Evolutionary conservation across 768 basidiomycete genomes (phyloP), one percentile per base, ranked within the genome.

Genomic region (Nidularia sp.): DNA sequence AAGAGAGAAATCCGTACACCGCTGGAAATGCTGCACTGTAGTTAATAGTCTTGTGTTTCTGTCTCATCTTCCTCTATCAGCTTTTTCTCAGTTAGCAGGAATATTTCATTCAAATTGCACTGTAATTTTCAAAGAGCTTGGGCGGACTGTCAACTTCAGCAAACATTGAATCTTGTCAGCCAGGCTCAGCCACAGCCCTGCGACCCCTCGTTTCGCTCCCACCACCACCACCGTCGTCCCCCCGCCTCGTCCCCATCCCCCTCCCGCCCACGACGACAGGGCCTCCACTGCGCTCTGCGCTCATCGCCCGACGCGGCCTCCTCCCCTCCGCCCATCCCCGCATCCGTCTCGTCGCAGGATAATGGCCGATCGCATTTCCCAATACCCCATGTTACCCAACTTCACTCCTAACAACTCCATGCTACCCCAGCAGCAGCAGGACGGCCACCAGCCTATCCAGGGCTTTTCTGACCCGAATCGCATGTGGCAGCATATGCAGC

Each of bases 331-430:
- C 58, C 57, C 59, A 61, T 45, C 9, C 44, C 60, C 47, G 59
- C 50, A 55, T 55, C 51, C 50, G 58, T 55, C 55, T 60, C 56
- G 53, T 61, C 55, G 57, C 49, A 53, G 58, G 32, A 52, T 44
- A 65, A 84, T 84, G 84, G 81, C 84, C 64, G 83, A 86, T 79
- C 81, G 78, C 66, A 63, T 74, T 48, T 62, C 74, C 60, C 75
- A 73, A 67, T 84, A 82, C 65, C 56, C 72, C 59, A 80, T 85
- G 77, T 68, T 80, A 44, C 67, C 79, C 53, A 74, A 69, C 66
- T 78, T 82, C 66, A 72, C 70, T 53, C 66, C 71, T 51, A 68
- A 57, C 53, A 65, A 79, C 59, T 69, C 74, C 33, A 71, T 74
- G 55, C 78, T 78, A 54, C 72, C 74, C 52, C 76, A 77, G 56